A percentile compares a stretch with the other conserved stretches of the same genome.
Evolutionary conservation across 1,139 yeast genomes (phyloP).

Genomic region (Ashbya aceris): DNA sequence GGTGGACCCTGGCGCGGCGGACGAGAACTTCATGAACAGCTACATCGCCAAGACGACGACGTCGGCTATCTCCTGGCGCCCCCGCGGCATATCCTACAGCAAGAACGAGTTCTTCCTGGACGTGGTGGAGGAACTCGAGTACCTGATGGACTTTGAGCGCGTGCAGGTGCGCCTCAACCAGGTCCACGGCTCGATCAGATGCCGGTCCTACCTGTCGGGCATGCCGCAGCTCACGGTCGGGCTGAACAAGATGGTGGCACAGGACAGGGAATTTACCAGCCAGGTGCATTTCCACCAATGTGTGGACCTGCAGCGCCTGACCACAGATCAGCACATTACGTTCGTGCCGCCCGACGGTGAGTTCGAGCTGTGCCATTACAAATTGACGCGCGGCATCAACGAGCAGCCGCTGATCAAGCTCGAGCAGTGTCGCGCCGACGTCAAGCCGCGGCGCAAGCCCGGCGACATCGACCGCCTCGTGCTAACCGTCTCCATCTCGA

Average conservation of each 20-base stretch:
- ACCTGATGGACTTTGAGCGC: slow-evolving; percentile 48
- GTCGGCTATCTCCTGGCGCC: slow-evolving; percentile 70
- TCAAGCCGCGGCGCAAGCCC: slow-evolving; percentile 20
- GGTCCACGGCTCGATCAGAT: slow-evolving; percentile 54
- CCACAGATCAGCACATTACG: slow-evolving; percentile 41
- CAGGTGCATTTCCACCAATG: slow-evolving; percentile 68
- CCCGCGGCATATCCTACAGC: slow-evolving; percentile 68
- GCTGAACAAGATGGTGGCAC: slow-evolving; percentile 46
- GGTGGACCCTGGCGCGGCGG: slow-evolving; percentile 18
- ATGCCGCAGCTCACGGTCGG: slow-evolving; percentile 69
- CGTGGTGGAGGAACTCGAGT: slow-evolving; percentile 56
- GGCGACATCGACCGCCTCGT: slow-evolving; percentile 13
- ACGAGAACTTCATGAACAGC: slow-evolving; percentile 41
- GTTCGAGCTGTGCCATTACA: slow-evolving; percentile 48
- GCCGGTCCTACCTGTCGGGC: slow-evolving; percentile 64
- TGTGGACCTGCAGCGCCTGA: slow-evolving; percentile 53
- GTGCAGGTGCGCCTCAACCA: slow-evolving; percentile 52
- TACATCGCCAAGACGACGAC: slow-evolving; percentile 65
- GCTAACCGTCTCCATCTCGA: slow-evolving; percentile 31
- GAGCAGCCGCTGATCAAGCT: slow-evolving; percentile 36
- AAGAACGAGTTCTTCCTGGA: slow-evolving; percentile 75
- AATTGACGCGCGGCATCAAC: slow-evolving; percentile 28
- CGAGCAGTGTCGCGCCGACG: slow-evolving; percentile 19
- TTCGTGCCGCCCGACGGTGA: slow-evolving; percentile 79
- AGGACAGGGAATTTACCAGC: slow-evolving; percentile 37